Evolutionary conservation across 2,329 filamentous ascomycete genomes (phyloP).

Genomic region (Gnomoniopsis smithogilvyi): DNA sequence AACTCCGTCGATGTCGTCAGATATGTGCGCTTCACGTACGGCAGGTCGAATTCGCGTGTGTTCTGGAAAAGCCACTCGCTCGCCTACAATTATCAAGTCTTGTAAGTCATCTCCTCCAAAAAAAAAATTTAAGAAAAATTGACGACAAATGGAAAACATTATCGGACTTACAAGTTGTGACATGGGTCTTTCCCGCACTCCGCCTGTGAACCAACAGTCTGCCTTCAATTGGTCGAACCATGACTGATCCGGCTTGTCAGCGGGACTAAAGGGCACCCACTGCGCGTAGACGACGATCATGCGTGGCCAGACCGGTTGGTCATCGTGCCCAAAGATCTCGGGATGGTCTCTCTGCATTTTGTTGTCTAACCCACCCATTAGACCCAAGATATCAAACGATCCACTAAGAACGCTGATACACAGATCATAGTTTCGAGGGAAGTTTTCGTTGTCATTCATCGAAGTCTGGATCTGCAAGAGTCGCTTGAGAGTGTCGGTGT

Average conservation of each 20-base stretch:
- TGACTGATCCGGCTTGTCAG: constrained; percentile 32
- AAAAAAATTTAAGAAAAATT: no score
- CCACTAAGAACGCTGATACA: constrained; percentile 44
- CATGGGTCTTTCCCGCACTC: constrained; percentile 39
- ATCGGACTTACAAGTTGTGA: constrained; percentile 29
- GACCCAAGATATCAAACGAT: constrained; percentile 30
- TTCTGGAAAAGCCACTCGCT: constrained; percentile 44
- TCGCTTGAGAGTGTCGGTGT: constrained; percentile 32
- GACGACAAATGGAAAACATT: not conserved
- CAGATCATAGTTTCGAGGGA: constrained; percentile 44
- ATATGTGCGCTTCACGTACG: constrained; percentile 46
- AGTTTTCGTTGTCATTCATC: constrained; percentile 40
- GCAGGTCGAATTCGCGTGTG: constrained; percentile 43
- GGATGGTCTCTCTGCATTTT: constrained; percentile 34
- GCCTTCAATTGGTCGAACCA: constrained; percentile 38
- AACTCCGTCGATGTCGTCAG: constrained; percentile 40
- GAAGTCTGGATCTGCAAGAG: constrained; percentile 38
- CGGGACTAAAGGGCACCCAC: constrained; percentile 38
- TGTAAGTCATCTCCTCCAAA: not conserved
- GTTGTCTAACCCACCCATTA: constrained; percentile 32
- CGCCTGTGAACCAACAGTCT: constrained; percentile 24
- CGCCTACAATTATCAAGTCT: constrained; percentile 21
- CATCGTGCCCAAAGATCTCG: constrained; percentile 33
- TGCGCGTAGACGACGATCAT: constrained; percentile 45
- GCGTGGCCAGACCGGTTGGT: constrained; percentile 34